Evolutionary conservation across 768 basidiomycete species (phyloP).

Genomic region (Boletus sp.): DNA sequence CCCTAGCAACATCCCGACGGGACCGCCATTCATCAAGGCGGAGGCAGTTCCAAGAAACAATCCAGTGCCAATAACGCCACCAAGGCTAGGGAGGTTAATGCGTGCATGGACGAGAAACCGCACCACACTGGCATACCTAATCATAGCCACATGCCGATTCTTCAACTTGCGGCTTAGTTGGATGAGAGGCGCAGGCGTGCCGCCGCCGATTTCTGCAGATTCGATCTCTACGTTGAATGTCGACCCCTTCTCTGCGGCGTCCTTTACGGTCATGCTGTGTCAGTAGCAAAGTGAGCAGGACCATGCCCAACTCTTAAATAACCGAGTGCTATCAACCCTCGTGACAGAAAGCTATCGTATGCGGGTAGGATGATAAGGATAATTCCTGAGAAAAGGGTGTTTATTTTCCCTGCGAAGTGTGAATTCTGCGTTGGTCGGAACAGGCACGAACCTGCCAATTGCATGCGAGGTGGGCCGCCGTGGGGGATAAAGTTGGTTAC

Average conservation of each 20-base stretch:
- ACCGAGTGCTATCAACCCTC: background rate
- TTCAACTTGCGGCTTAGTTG: slow-evolving; percentile 25
- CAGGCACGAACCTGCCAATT: no score
- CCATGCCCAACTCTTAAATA: background rate
- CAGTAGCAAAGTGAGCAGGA: background rate
- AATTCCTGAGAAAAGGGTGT: background rate
- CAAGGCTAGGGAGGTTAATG: slow-evolving; percentile 9
- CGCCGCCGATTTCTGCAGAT: background rate
- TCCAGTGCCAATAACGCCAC: slow-evolving; percentile 36
- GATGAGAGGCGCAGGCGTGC: background rate
- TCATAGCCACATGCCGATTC: slow-evolving; percentile 29
- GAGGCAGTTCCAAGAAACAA: background rate
- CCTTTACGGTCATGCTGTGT: background rate
- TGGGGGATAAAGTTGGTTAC: no score
- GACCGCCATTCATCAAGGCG: slow-evolving; percentile 37
- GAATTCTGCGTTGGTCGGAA: background rate
- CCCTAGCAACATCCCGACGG: slow-evolving; percentile 42
- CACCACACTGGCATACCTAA: slow-evolving; percentile 19
- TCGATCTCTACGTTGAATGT: background rate
- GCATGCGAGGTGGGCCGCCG: background rate
- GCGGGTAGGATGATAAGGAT: background rate
- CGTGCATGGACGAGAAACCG: background rate
- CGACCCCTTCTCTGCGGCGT: background rate
- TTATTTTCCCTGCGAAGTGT: background rate
- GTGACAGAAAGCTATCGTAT: background rate